Base-by-base conservation (phyloP, 257 asterid genomes). In the Agastache rugosa region DNA sequence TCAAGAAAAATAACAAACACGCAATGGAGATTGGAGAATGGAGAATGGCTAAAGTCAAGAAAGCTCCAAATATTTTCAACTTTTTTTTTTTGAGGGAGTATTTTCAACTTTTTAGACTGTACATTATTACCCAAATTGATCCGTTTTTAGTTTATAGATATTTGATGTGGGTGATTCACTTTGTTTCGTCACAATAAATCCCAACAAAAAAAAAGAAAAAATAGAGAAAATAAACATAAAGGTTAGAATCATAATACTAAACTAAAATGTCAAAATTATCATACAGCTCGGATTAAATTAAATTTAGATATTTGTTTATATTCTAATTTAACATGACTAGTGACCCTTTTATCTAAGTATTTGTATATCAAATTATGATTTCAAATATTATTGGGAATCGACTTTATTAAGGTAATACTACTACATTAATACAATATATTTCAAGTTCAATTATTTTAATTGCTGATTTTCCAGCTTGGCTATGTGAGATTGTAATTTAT, bases 11-110 rank as follows among this genome's bases (percentile, higher is more conserved):
- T 62, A 35, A 14, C 41, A 44, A 12, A 12, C 29, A 3, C 34
- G 2, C 2, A 9, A 22, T 35, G 19, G 70, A 65, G 12, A 22
- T 22, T 63, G 69, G 35, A n/a, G n/a, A 9, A 22, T 35, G 19
- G 70, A 65, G 12, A 22, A 42, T 63, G 69, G 35, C 2, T 39
- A 39, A 9, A 67, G 29, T 50, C 31, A 67, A 48, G 47, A 35
- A 27, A n/a, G 37, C 37, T 22, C 34, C 37, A 23, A 25, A 56
- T 22, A 11, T 25, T 22, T 25, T 15, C 17, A 14, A 14, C 8
- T 2, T 27, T 12, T 56, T 12, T 2, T 27, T 12, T 56, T 12
- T n/a, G n/a, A n/a, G n/a, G n/a, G n/a, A n/a, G n/a, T 22, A 11
- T 25, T 22, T 25, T 15, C 17, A 14, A 14, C 8, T 2, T 27